Percentiles rank a stretch among this genome's conserved stretches.
phyloP scores from a whole-genome alignment of 164 flowering plant genomes.

The Cinnamomum chago region DNA sequence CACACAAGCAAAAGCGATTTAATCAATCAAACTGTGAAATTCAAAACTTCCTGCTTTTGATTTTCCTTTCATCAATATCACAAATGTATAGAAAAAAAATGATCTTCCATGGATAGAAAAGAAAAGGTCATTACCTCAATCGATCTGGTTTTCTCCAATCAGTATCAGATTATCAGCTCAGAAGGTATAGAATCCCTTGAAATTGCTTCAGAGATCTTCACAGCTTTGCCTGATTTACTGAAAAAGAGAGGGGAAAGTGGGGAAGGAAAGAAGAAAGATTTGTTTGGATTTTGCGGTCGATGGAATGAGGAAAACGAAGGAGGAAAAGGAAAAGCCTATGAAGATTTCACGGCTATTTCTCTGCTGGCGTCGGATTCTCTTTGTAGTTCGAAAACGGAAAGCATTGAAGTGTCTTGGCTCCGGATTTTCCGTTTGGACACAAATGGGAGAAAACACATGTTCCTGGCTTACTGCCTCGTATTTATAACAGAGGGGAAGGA shows the following conservation, averaged over 20 bases:
- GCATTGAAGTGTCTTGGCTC: conserved; percentile 1
- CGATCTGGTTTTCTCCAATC: not conserved
- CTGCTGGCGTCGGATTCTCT: conserved; percentile 6
- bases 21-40: not conserved
- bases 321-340: not conserved
- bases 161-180: not conserved
- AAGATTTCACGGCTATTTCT: conserved; percentile 3
- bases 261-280: not conserved
- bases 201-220: not conserved
- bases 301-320: not conserved
- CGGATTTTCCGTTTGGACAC: conserved; percentile 15
- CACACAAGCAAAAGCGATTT: not conserved
- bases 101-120: too few species aligned
- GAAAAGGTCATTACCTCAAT: too few species aligned
- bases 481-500: conserved; percentile 10
- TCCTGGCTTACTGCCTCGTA: not conserved
- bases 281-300: not conserved
- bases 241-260: not conserved
- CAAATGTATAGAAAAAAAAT: too few species aligned
- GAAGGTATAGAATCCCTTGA: not conserved
- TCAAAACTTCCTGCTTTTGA: not conserved
- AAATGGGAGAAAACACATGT: conserved; percentile 4
- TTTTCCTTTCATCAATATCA: too few species aligned
- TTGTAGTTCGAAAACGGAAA: conserved; percentile 8
- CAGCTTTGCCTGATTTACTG: not conserved